Evolutionary conservation across 306 rosid species (phyloP), one percentile per base, ranked within the genome.

Genomic region (Gillenia trifoliata): DNA sequence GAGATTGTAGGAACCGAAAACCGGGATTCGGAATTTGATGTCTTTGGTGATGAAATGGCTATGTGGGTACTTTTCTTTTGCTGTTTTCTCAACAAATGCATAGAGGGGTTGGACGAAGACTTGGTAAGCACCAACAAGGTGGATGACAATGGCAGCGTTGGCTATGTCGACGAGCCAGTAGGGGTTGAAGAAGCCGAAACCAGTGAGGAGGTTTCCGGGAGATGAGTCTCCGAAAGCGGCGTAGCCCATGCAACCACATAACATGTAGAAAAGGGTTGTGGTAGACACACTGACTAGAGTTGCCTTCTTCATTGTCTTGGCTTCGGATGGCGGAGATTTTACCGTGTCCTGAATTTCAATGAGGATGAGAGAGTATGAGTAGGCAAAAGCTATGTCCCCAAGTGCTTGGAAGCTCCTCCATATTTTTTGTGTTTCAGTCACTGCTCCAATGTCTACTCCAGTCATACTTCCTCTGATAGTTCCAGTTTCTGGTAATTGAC

Each of bases 71-170:
- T 68, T 90, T 61, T 69, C 55, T 28, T 76, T 50, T 2, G 83
- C 83, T 12, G 12, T 6, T 83, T 83, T 88, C 81, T 92, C 98
- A 57, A 87, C 49, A 78, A 90, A 92, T 50, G 92, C 92, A 40
- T 81, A 92, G 31, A 92, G 84, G 33, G 98, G 98, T 70, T 92
- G 98, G 30, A 89, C 50, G 57, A 77, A 88, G n/a, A 92, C 96
- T 84, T 90, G 98, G 88, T 92, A 92, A 40, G 96, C 96, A 52
- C 96, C 98, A 30, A 90, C 87, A 13, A 92, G 92, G 64, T 92
- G 98, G 73, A 90, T 60, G n/a, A 90, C 96, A 30, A 92, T 87
- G n/a, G 98, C 96, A 2, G 76, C 89, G 75, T 92, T 90, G 2
- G 96, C 98, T 29, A 90, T 90, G 82, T 92, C 94, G 54, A 90